Conservation (phyloP, 305 asterid species). For the Fraxinus albicans region DNA sequence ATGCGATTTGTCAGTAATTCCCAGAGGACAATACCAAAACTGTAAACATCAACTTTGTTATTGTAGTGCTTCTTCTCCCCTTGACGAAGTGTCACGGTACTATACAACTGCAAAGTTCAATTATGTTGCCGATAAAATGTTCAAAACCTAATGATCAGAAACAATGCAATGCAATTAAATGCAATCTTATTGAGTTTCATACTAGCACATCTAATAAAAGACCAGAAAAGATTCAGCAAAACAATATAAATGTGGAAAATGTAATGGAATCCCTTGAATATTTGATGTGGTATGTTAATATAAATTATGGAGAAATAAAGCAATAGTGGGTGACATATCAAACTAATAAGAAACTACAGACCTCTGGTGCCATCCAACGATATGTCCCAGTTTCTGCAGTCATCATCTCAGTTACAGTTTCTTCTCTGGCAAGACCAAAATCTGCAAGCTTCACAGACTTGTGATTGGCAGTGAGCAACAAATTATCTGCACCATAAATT, state of each 20-base stretch:
- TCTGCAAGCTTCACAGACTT: conserved; percentile 96
- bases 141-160: neutral
- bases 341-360: conserved; percentile 28
- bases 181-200: neutral
- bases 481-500: conserved; percentile 69
- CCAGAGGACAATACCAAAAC: conserved; percentile 95
- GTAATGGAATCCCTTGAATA: neutral
- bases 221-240: neutral
- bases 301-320: neutral
- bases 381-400: conserved; percentile 98
- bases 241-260: neutral
- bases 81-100: conserved; percentile 93
- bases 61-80: conserved; percentile 99
- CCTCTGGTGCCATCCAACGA: conserved; percentile 99
- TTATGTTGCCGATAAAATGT: neutral
- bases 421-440: conserved; percentile 98
- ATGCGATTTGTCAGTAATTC: conserved; percentile 81
- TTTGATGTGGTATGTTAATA: neutral
- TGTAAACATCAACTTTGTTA: conserved; percentile 89
- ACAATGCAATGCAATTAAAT: neutral
- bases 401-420: conserved; percentile 95
- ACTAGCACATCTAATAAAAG: neutral
- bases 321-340: neutral
- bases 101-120: conserved; percentile 75
- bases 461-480: conserved; percentile 86